Evolutionary conservation across 345 rosid species (phyloP).

Genomic region (Gossypioides kirkii): DNA sequence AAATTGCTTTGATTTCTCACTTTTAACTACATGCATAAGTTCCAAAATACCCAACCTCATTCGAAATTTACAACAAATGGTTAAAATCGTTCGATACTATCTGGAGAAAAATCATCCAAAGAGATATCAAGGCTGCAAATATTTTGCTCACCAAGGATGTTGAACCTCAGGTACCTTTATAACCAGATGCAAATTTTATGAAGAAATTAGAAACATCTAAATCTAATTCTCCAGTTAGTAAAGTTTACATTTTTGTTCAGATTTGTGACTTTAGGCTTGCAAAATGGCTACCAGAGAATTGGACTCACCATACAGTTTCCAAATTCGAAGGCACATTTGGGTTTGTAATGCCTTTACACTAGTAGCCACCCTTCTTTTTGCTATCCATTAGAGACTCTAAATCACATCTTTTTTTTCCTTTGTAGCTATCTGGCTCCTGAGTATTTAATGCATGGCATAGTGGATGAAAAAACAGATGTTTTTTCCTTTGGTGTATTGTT

Average conservation of each 20-base stretch:
- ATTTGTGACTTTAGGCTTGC: conserved; percentile 97
- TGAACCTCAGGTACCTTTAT: conserved; percentile 53
- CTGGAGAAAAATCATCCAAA: conserved; percentile 66
- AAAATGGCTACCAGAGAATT: conserved; percentile 89
- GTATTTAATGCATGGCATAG: conserved; percentile 89
- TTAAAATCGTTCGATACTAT: too few relatives aligned
- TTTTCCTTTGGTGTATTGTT: conserved; percentile 84
- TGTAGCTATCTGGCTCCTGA: conserved; percentile 89
- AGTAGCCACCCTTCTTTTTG: background rate
- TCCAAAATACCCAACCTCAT: too few relatives aligned
- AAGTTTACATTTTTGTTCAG: conserved; percentile 29
- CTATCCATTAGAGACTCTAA: background rate
- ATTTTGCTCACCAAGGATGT: conserved; percentile 67
- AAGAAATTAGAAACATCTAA: background rate
- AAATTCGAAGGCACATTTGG: conserved; percentile 96
- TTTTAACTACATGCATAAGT: too few relatives aligned
- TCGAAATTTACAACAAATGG: too few relatives aligned
- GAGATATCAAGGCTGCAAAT: conserved; percentile 83
- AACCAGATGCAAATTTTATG: background rate
- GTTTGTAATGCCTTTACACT: conserved; percentile 35
- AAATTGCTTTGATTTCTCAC: too few relatives aligned
- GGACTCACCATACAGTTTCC: conserved; percentile 87
- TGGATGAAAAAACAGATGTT: conserved; percentile 93
- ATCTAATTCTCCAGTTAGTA: too few relatives aligned
- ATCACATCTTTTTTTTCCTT: too few relatives aligned